Percentiles rank a stretch among this genome's conserved stretches.
These are phyloP conservation scores for Neurospora pannonica DNA, from an alignment of 495 filamentous ascomycete genomes.

Conservation along the genomic window DNA sequence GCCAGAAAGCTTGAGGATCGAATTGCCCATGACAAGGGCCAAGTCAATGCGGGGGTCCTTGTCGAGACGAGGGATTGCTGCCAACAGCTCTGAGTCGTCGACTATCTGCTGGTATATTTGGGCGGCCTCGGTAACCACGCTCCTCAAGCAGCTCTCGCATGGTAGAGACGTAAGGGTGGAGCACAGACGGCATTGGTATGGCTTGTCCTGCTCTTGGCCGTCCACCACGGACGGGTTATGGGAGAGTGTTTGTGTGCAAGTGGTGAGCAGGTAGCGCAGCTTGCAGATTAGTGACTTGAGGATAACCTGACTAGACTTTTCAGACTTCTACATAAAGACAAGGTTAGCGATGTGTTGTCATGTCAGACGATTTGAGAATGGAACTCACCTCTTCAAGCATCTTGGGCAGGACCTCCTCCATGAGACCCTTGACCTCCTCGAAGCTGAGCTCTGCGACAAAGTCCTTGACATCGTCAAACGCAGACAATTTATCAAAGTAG, in stretches of 20 bases:
- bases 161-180: constrained; percentile 6
- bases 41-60: constrained; percentile 38
- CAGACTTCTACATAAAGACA: constrained; percentile 3
- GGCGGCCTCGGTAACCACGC: constrained; percentile 20
- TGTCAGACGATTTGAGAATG: neutral
- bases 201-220: constrained; percentile 11
- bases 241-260: constrained; percentile 23
- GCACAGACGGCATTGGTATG: constrained; percentile 24
- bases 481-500: constrained; percentile 22
- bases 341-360: neutral
- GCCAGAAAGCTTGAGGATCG: constrained; percentile 37
- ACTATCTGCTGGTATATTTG: constrained; percentile 20
- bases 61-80: constrained; percentile 15
- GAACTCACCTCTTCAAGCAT: constrained; percentile 17
- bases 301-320: constrained; percentile 9
- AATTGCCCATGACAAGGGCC: constrained; percentile 31
- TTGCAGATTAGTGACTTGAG: constrained; percentile 18
- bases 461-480: constrained; percentile 26
- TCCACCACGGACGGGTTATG: constrained; percentile 13
- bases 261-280: constrained; percentile 23
- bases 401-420: constrained; percentile 17
- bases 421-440: constrained; percentile 19
- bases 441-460: constrained; percentile 22
- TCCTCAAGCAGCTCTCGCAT: constrained; percentile 26
- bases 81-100: constrained; percentile 15